A percentile compares a stretch with the other conserved stretches of the same genome.
phyloP scores from a whole-genome alignment of 106 monocot species.

The Alisma plantagoaquatica region DNA sequence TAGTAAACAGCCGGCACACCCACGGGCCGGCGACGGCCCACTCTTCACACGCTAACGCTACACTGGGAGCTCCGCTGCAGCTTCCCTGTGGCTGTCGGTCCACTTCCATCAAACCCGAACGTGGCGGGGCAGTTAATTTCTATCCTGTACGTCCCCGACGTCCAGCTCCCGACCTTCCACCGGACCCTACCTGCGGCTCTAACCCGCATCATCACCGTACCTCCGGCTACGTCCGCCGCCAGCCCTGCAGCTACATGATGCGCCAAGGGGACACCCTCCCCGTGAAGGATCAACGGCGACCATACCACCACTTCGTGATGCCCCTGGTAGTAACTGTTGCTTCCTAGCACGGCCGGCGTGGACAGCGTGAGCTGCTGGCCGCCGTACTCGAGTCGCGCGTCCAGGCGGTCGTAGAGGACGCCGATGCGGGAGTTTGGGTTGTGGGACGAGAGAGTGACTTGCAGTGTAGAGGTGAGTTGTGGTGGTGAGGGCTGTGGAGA shows the following conservation, averaged over 20 bases:
- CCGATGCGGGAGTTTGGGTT: slow-evolving; percentile 63
- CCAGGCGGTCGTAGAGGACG: slow-evolving; percentile 47
- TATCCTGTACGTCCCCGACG: slow-evolving; percentile 15
- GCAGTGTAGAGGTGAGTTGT: slow-evolving; percentile 22
- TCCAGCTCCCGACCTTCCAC: slow-evolving; percentile 33
- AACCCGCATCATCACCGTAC: slow-evolving; percentile 7
- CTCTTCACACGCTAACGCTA: background rate
- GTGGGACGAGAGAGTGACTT: slow-evolving; percentile 39
- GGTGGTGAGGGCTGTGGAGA: slow-evolving; percentile 1
- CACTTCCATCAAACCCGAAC: background rate
- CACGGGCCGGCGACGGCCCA: background rate
- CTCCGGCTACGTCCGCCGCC: slow-evolving; percentile 16
- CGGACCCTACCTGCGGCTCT: slow-evolving; percentile 10
- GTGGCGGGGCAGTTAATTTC: slow-evolving; percentile 24
- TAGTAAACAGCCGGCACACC: too few relatives aligned
- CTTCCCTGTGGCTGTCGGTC: background rate
- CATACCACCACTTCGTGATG: slow-evolving; percentile 29
- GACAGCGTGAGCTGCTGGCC: slow-evolving; percentile 31
- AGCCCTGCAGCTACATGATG: slow-evolving; percentile 9
- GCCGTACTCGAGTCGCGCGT: slow-evolving; percentile 32
- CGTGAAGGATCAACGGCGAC: slow-evolving; percentile 36
- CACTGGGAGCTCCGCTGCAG: background rate
- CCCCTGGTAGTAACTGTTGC: slow-evolving; percentile 39
- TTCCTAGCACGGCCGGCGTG: slow-evolving; percentile 1
- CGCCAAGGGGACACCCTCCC: slow-evolving; percentile 20